Evolutionary conservation across 2,329 filamentous ascomycete species (phyloP).

Genomic region (Claviceps africana): DNA sequence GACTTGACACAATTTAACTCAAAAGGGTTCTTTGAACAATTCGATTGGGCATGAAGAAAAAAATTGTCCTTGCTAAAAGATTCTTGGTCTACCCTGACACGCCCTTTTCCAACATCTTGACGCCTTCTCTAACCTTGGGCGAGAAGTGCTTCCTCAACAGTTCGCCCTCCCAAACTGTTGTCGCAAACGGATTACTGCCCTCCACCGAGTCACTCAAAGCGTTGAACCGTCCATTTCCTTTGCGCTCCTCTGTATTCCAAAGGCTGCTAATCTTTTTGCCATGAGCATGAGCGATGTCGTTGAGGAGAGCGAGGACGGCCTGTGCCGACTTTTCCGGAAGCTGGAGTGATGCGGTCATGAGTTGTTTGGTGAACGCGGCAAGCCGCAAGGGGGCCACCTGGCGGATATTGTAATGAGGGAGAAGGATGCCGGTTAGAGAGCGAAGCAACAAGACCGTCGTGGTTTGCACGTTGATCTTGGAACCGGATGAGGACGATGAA

Average conservation of each 20-base stretch:
- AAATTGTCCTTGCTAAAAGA: too few relatives aligned
- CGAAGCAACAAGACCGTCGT: conserved; percentile 85
- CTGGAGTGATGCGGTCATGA: conserved; percentile 70
- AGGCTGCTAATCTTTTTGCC: conserved; percentile 68
- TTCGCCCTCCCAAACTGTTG: conserved; percentile 89
- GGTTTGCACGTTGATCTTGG: conserved; percentile 84
- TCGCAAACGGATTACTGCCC: conserved; percentile 77
- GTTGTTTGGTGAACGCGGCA: conserved; percentile 86
- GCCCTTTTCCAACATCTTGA: conserved; percentile 54
- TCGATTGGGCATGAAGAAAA: background rate
- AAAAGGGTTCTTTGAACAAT: background rate
- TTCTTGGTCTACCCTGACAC: conserved; percentile 24
- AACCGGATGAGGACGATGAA: conserved; percentile 26
- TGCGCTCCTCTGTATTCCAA: conserved; percentile 89
- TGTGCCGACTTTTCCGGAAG: conserved; percentile 79
- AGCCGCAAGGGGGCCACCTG: conserved; percentile 68
- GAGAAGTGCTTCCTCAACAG: conserved; percentile 73
- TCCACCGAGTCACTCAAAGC: conserved; percentile 61
- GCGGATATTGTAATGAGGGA: conserved; percentile 60
- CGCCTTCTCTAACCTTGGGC: conserved; percentile 67
- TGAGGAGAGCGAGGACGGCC: conserved; percentile 64
- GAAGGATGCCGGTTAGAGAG: conserved; percentile 66
- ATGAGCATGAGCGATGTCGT: conserved; percentile 68
- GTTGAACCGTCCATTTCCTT: conserved; percentile 79
- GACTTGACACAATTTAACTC: background rate